Conservation (phyloP, 192 early-diverging fungal genomes). For the Pilaira anomala region DNA sequence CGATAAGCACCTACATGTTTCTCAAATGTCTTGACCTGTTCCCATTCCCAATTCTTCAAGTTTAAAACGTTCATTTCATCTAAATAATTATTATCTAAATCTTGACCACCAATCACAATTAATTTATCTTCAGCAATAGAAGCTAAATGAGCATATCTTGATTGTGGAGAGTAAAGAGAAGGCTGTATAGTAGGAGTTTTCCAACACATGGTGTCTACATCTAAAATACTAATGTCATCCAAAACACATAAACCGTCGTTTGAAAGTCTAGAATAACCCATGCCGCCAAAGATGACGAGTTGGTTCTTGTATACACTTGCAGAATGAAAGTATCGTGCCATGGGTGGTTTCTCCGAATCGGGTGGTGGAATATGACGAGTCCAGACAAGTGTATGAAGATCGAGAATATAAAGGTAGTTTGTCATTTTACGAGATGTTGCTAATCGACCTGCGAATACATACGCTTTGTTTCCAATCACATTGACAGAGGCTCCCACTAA, state of each 20-base stretch:
- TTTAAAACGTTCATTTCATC: slow-evolving; percentile 80
- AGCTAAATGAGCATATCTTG: slow-evolving; percentile 73
- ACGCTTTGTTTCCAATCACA: slow-evolving; percentile 58
- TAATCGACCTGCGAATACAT: slow-evolving; percentile 73
- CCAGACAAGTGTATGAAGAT: slow-evolving; percentile 64
- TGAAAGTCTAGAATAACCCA: slow-evolving; percentile 61
- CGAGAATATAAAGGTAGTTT: slow-evolving; percentile 66
- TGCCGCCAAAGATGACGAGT: slow-evolving; percentile 76
- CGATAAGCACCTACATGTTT: slow-evolving; percentile 79
- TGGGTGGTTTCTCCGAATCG: slow-evolving; percentile 38
- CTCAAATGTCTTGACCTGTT: slow-evolving; percentile 60
- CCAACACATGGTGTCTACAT: slow-evolving; percentile 70
- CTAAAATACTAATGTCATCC: slow-evolving; percentile 66
- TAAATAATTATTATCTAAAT: slow-evolving; percentile 72
- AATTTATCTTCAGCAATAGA: slow-evolving; percentile 61
- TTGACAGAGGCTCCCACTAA: slow-evolving; percentile 72
- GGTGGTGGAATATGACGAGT: slow-evolving; percentile 37
- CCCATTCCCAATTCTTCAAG: slow-evolving; percentile 64
- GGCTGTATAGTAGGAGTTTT: slow-evolving; percentile 42
- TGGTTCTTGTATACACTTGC: slow-evolving; percentile 66
- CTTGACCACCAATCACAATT: slow-evolving; percentile 74
- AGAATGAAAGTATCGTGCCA: slow-evolving; percentile 74
- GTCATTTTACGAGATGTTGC: slow-evolving; percentile 68
- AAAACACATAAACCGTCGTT: slow-evolving; percentile 61
- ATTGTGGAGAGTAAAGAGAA: slow-evolving; percentile 45